Evolutionary conservation across 495 filamentous ascomycete genomes (phyloP).

Genomic region (Xylaria cubensis): DNA sequence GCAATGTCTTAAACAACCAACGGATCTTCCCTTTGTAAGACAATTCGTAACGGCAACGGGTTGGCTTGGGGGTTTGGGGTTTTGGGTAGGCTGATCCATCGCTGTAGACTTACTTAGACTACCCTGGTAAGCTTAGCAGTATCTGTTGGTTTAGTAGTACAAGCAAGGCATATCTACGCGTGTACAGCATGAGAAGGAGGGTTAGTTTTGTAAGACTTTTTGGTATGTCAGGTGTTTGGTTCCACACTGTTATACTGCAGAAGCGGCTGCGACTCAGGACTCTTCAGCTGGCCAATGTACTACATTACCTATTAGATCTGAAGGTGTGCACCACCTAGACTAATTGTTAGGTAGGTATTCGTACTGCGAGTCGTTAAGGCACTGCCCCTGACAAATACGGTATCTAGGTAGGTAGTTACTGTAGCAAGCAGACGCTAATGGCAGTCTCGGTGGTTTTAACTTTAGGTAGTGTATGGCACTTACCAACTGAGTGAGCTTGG

Average conservation of each 20-base stretch:
- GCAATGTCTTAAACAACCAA: background rate
- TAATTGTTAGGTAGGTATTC: too few relatives aligned
- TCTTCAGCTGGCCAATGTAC: constrained; percentile 3
- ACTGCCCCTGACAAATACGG: background rate
- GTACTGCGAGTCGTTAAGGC: background rate
- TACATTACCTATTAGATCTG: too few relatives aligned
- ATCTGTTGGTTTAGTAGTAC: constrained; percentile 1
- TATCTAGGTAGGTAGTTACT: too few relatives aligned
- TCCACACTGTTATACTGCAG: background rate
- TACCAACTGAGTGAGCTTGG: background rate
- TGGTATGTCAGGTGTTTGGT: background rate
- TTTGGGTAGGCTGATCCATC: background rate
- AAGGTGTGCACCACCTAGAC: too few relatives aligned
- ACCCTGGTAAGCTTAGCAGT: background rate
- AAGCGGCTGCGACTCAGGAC: background rate
- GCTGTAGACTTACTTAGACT: background rate
- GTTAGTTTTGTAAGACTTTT: background rate
- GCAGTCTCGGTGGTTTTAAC: background rate
- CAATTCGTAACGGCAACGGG: background rate
- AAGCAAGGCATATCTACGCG: background rate
- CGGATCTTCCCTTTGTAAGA: background rate
- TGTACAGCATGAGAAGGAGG: background rate
- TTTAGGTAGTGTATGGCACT: too few relatives aligned
- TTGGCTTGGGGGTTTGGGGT: background rate
- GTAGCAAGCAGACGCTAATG: background rate